Evolutionary conservation across 1,284 basidiomycete species (phyloP), one percentile per base, ranked within the genome.

Genomic region (Cryptococcus hybrid): DNA sequence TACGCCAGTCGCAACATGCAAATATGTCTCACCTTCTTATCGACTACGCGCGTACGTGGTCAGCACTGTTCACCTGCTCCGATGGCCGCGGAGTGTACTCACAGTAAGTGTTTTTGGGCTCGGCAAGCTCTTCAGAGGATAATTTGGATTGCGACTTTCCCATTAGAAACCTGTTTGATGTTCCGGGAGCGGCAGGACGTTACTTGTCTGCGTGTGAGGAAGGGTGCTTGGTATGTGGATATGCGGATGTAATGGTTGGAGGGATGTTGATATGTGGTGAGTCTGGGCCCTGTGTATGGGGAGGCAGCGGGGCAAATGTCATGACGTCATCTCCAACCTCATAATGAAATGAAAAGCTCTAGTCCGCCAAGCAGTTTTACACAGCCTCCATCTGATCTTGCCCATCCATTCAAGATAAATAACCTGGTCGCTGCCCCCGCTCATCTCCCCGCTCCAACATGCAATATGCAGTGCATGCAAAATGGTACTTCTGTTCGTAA

Each of bases 21-120:
- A 42, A 42, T n/a, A 42, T n/a, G 40, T 42, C 40, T 42, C 40
- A 42, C 40, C 40, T 94, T 92, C 86, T 98, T 97, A 84, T 99
- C 96, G 78, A 99, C 96, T 99, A 57, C 7, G 59, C 45, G 59
- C 52, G 46, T 30, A 43, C 8, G 42, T 64, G 52, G 34, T 9
- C 51, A 13, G 13, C 42, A 40, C 40, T 15, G n/a, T 37, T 35
- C 49, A 18, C 7, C 30, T 11, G 47, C 24, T 12, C 30, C 40
- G 7, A 39, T n/a, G 42, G 6, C 15, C 7, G 38, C 24, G 45
- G 30, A 18, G 69, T 55, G 50, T 7, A 35, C 90, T 76, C 71
- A 97, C 95, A 99, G 78, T 99, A 96, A 0, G 96, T 99, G 80
- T 92, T 91, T 85, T 94, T 96, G 55, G 99, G 87, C 74, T 97